Conservation (phyloP, 169 alveolate genomes). For the Nephromyces sp. region DNA sequence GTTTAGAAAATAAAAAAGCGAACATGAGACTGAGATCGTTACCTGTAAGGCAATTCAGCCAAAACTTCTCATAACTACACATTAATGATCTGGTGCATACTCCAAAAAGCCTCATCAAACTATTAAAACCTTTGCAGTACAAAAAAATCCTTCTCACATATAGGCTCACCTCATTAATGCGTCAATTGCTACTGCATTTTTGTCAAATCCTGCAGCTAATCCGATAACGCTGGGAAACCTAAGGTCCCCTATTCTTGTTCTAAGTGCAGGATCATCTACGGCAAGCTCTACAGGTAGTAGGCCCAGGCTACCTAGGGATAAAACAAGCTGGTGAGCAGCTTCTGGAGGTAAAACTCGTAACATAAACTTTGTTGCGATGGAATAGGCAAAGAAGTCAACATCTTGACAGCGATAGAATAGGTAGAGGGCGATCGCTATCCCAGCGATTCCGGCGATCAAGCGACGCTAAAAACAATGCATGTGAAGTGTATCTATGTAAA, state of each 20-base stretch:
- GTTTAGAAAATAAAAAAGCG: no score
- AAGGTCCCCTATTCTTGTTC: slow-evolving; percentile 21
- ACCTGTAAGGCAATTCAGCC: no score
- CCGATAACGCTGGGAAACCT: slow-evolving; percentile 48
- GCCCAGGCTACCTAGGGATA: slow-evolving; percentile 24
- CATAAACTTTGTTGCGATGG: neutral
- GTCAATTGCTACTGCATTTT: slow-evolving; percentile 59
- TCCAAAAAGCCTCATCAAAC: no score
- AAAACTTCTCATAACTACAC: no score
- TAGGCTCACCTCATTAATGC: slow-evolving; percentile 29
- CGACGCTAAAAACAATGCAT: neutral
- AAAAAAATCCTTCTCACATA: no score
- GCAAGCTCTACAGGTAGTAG: slow-evolving; percentile 20
- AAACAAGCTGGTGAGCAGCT: slow-evolving; percentile 26
- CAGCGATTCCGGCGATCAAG: neutral
- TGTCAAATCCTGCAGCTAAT: slow-evolving; percentile 76
- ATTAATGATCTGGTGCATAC: no score
- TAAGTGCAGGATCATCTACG: slow-evolving; percentile 22
- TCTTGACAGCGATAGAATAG: neutral
- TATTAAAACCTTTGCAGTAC: no score
- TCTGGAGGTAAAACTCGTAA: slow-evolving; percentile 18
- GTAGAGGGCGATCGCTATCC: neutral
- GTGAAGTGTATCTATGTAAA: no score
- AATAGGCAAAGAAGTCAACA: neutral
- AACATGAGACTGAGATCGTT: no score